phyloP scores from a whole-genome alignment of 179 eudicot species.

The Beta corolliflora region DNA sequence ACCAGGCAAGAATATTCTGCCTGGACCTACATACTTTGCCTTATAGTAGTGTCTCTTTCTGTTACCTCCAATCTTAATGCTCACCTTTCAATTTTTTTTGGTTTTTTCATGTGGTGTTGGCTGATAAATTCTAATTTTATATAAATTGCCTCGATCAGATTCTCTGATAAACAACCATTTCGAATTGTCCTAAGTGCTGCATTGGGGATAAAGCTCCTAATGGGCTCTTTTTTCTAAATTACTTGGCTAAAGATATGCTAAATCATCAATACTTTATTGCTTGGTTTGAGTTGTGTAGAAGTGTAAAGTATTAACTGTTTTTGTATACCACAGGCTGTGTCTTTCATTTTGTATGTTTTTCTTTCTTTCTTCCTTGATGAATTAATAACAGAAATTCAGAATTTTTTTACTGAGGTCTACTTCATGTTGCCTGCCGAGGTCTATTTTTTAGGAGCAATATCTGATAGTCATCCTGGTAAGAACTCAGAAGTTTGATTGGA shows the following conservation, averaged over 20 bases:
- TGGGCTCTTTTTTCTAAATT: no score
- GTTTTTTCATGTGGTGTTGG: slow-evolving; percentile 5
- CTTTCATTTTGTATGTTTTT: background rate
- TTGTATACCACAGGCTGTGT: background rate
- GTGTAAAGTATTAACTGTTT: background rate
- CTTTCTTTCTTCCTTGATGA: background rate
- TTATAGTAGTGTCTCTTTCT: background rate
- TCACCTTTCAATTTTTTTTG: background rate
- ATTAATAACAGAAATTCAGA: background rate
- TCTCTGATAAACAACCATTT: background rate
- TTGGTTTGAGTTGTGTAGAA: background rate
- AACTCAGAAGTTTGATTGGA: background rate
- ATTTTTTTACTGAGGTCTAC: background rate
- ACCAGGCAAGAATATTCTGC: slow-evolving; percentile 66
- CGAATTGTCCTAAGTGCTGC: background rate
- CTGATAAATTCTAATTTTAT: background rate
- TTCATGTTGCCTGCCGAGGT: background rate
- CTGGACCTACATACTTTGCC: background rate
- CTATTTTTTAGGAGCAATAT: background rate
- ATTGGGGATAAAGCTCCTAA: background rate
- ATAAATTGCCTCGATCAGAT: background rate
- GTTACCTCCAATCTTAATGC: background rate
- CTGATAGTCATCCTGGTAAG: background rate
- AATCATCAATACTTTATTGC: no score
- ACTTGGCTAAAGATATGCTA: no score